These are phyloP conservation scores for Austroboletus niveus DNA, from an alignment of 1,284 basidiomycete species.

Conservation along the genomic window DNA sequence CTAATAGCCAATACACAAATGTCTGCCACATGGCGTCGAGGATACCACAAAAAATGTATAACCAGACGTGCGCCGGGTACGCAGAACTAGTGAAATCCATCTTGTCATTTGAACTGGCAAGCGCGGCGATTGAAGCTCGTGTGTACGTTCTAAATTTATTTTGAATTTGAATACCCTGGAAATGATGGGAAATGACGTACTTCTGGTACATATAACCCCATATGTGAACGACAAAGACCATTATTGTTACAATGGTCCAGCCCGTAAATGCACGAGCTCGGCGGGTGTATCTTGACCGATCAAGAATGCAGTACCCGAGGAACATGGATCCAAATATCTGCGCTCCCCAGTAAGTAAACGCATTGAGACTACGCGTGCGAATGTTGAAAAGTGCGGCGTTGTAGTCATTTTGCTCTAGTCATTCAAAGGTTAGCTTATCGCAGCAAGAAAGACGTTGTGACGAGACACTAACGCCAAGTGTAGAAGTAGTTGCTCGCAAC, in stretches of 20 bases:
- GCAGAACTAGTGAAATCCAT: constrained; percentile 45
- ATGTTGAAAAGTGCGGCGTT: constrained; percentile 54
- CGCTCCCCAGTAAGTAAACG: constrained; percentile 38
- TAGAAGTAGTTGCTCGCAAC: constrained; percentile 79
- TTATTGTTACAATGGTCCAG: constrained; percentile 44
- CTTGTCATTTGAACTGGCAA: constrained; percentile 17
- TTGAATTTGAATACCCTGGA: constrained; percentile 3
- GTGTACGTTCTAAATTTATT: constrained; percentile 44
- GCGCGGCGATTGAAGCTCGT: constrained; percentile 34
- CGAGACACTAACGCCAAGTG: constrained; percentile 29
- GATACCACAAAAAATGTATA: constrained; percentile 45
- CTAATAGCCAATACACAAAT: constrained; percentile 51
- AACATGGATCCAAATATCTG: constrained; percentile 40
- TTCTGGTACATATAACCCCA: constrained; percentile 55
- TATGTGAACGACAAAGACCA: constrained; percentile 51
- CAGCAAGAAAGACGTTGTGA: neutral
- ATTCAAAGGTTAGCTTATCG: constrained; percentile 3
- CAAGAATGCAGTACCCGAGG: constrained; percentile 35
- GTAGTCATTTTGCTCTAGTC: constrained; percentile 49
- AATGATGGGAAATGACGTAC: constrained; percentile 25
- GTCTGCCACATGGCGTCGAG: constrained; percentile 63
- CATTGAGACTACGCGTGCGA: constrained; percentile 39
- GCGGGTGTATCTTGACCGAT: constrained; percentile 36
- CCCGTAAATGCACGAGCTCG: constrained; percentile 50
- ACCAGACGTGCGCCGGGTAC: constrained; percentile 41